Evolutionary conservation across 164 flowering plant species (phyloP).

Genomic region (Dillenia turbinata): DNA sequence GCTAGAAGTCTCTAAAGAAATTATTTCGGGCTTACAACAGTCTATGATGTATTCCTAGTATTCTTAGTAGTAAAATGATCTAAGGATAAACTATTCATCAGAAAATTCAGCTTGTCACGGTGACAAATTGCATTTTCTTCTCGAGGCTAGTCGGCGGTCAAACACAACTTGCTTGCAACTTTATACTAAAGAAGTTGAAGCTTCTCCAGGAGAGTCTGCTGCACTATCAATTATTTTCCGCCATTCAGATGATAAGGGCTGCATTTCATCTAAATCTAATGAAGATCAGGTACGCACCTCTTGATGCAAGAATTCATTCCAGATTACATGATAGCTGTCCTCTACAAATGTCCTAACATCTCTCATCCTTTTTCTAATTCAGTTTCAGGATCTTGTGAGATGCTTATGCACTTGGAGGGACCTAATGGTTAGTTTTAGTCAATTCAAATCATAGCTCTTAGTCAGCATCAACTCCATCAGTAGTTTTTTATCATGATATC

Average conservation of each 20-base stretch:
- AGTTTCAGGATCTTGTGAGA: constrained; percentile 69
- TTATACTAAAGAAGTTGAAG: constrained; percentile 72
- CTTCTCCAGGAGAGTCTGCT: constrained; percentile 76
- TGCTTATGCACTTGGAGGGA: constrained; percentile 91
- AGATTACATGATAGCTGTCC: constrained; percentile 1
- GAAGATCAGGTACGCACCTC: constrained; percentile 39
- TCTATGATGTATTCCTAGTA: too few relatives aligned
- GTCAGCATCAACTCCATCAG: too few relatives aligned
- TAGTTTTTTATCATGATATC: too few relatives aligned
- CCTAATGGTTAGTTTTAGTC: constrained; percentile 72
- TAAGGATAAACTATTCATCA: constrained; percentile 37
- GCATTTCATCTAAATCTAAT: constrained; percentile 18
- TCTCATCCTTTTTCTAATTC: constrained; percentile 2
- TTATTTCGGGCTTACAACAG: too few relatives aligned
- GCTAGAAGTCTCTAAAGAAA: too few relatives aligned
- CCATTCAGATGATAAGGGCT: constrained; percentile 40
- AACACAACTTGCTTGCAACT: constrained; percentile 81
- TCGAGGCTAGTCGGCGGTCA: constrained; percentile 92
- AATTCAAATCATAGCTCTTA: background rate
- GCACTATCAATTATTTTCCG: constrained; percentile 74
- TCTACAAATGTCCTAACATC: constrained; percentile 3
- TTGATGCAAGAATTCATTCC: background rate
- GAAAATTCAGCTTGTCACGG: constrained; percentile 49
- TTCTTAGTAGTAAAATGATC: constrained; percentile 1
- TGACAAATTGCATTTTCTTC: constrained; percentile 58